A percentile compares a stretch with the other conserved stretches of the same genome.
Evolutionary conservation across 352 stramenopile species (phyloP).

Genomic region (Phytophthora lateralis): DNA sequence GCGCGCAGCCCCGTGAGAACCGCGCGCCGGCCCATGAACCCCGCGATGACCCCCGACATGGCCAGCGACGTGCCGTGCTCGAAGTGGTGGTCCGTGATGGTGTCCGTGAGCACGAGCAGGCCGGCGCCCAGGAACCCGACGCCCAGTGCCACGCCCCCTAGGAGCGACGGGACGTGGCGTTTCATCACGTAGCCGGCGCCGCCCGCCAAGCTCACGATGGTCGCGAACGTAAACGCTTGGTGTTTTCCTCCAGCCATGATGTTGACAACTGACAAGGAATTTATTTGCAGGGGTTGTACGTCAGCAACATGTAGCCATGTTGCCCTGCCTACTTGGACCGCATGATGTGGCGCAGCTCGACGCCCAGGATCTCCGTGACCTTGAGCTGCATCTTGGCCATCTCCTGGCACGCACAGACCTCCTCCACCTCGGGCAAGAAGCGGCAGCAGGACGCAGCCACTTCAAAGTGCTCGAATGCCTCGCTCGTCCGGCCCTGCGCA

Average conservation of each 20-base stretch:
- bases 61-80: slow-evolving; percentile 64
- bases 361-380: slow-evolving; percentile 83
- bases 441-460: slow-evolving; percentile 70
- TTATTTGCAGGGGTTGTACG: slow-evolving; percentile 2
- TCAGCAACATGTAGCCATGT: slow-evolving; percentile 7
- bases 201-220: slow-evolving; percentile 64
- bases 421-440: slow-evolving; percentile 84
- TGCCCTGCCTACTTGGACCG: slow-evolving; percentile 57
- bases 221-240: slow-evolving; percentile 76
- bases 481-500: slow-evolving; percentile 68
- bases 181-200: slow-evolving; percentile 68
- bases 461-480: slow-evolving; percentile 83
- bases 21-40: slow-evolving; percentile 61
- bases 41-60: slow-evolving; percentile 74
- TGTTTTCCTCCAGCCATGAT: slow-evolving; percentile 49
- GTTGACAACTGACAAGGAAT: slow-evolving; percentile 6
- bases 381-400: slow-evolving; percentile 89
- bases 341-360: slow-evolving; percentile 88
- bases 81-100: slow-evolving; percentile 77
- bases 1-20: slow-evolving; percentile 48
- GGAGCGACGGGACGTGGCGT: slow-evolving; percentile 65
- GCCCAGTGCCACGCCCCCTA: slow-evolving; percentile 64
- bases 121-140: slow-evolving; percentile 72
- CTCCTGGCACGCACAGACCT: slow-evolving; percentile 73
- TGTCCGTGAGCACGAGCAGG: slow-evolving; percentile 68